Percentiles rank a stretch among this genome's conserved stretches.
phyloP scores from a whole-genome alignment of 331 rosid species.

The Rosa hybrid region DNA sequence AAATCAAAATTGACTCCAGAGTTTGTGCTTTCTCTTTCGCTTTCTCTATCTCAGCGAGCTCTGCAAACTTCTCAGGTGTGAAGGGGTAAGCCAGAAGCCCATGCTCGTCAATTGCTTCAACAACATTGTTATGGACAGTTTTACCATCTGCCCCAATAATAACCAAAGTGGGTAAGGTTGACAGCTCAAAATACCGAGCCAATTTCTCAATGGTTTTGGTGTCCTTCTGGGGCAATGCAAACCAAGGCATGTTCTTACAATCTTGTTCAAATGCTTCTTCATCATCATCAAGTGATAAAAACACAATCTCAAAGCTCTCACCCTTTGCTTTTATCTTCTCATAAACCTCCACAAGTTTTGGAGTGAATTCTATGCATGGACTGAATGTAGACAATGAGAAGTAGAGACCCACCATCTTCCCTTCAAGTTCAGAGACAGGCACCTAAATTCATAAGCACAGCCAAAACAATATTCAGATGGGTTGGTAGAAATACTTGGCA shows the following conservation, averaged over 20 bases:
- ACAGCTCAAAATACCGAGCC: constrained; percentile 49
- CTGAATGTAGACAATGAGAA: constrained; percentile 35
- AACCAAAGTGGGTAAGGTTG: constrained; percentile 57
- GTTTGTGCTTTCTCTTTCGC: constrained; percentile 63
- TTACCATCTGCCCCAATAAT: constrained; percentile 73
- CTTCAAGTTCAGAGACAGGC: constrained; percentile 66
- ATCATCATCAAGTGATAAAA: constrained; percentile 47
- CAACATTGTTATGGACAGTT: constrained; percentile 54
- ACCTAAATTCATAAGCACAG: constrained; percentile 28
- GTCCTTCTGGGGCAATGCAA: constrained; percentile 65
- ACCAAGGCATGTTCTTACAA: constrained; percentile 51
- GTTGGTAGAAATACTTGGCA: not conserved
- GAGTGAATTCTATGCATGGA: constrained; percentile 33
- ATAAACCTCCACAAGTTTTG: constrained; percentile 50
- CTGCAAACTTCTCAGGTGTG: constrained; percentile 62
- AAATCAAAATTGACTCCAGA: constrained; percentile 62
- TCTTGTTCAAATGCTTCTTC: constrained; percentile 48
- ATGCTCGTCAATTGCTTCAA: constrained; percentile 57
- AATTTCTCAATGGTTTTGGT: constrained; percentile 39
- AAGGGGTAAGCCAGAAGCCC: constrained; percentile 68
- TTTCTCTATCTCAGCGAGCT: constrained; percentile 56
- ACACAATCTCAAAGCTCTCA: constrained; percentile 66
- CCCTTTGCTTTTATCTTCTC: constrained; percentile 53
- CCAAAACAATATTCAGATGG: constrained; percentile 1
- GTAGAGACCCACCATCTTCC: constrained; percentile 59